Evolutionary conservation across 495 filamentous ascomycete species (phyloP).

Genomic region (Aspergillus nanangensis): DNA sequence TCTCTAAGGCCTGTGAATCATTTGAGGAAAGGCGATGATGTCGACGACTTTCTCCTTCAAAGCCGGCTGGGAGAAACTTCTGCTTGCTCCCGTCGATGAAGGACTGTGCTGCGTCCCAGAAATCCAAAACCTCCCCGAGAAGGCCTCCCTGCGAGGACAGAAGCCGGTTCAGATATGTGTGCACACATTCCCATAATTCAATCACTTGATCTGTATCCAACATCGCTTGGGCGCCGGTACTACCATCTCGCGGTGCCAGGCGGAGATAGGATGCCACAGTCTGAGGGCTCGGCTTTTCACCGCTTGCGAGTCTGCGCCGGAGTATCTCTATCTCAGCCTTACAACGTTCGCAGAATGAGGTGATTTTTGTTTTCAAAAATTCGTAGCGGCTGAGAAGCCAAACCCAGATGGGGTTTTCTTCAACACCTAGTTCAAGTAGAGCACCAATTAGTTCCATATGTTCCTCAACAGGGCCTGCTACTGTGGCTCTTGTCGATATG

Average conservation of each 20-base stretch:
- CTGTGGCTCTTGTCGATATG: conserved; percentile 35
- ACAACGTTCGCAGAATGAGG: conserved; percentile 70
- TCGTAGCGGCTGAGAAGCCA: conserved; percentile 90
- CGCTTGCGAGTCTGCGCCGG: conserved; percentile 69
- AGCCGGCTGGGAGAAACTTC: conserved; percentile 71
- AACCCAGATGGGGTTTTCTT: conserved; percentile 92
- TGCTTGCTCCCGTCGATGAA: conserved; percentile 89
- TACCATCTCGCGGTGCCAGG: conserved; percentile 57
- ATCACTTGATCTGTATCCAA: conserved; percentile 73
- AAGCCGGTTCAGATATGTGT: conserved; percentile 61
- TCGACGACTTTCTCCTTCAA: conserved; percentile 75
- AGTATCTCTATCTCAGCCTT: conserved; percentile 89
- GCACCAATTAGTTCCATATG: conserved; percentile 87
- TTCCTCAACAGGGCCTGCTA: conserved; percentile 58
- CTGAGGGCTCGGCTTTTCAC: conserved; percentile 63
- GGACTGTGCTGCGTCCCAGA: conserved; percentile 86
- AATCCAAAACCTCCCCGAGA: conserved; percentile 83
- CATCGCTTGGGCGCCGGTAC: conserved; percentile 47
- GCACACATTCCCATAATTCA: conserved; percentile 85
- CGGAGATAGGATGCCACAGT: conserved; percentile 69
- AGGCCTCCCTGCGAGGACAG: conserved; percentile 72
- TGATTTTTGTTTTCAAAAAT: conserved; percentile 79
- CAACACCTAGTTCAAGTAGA: conserved; percentile 84
- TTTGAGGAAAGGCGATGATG: conserved; percentile 78
- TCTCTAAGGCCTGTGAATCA: conserved; percentile 66